phyloP scores from a whole-genome alignment of 1,284 basidiomycete species.

The Cryptococcus sp. region DNA sequence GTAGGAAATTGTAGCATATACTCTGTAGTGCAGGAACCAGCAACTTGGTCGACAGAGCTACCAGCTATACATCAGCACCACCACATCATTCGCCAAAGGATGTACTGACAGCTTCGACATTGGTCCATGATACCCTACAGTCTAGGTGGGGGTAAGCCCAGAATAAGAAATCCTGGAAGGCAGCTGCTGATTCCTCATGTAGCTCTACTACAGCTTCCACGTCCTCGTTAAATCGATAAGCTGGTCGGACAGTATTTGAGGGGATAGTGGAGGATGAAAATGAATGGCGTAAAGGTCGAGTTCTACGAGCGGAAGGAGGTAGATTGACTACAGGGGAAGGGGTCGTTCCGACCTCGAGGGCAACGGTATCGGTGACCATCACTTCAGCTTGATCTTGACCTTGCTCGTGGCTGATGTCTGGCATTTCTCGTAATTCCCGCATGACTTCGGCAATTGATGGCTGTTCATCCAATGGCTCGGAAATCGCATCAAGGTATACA shows the following conservation, averaged over 20 bases:
- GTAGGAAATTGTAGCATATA: conserved; percentile 76
- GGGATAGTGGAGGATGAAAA: neutral
- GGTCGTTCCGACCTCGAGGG: no score
- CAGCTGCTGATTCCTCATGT: conserved; percentile 35
- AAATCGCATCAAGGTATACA: conserved; percentile 35
- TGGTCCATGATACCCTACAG: conserved; percentile 89
- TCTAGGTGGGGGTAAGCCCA: conserved; percentile 56
- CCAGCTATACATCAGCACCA: conserved; percentile 17
- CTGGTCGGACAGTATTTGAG: conserved; percentile 16
- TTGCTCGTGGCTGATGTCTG: conserved; percentile 9
- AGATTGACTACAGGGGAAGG: no score
- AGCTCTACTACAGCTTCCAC: conserved; percentile 38
- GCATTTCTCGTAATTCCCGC: conserved; percentile 30
- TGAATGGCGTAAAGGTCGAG: neutral
- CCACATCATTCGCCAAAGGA: neutral
- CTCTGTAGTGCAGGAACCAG: conserved; percentile 73
- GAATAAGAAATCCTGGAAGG: conserved; percentile 46
- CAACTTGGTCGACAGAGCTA: conserved; percentile 36
- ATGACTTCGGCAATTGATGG: conserved; percentile 28
- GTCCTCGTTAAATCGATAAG: conserved; percentile 6
- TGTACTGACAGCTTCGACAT: conserved; percentile 64
- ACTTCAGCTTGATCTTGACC: neutral
- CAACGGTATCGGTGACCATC: no score
- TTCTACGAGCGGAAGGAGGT: neutral
- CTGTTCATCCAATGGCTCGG: conserved; percentile 7